Evolutionary conservation across 495 filamentous ascomycete species (phyloP), one percentile per base, ranked within the genome.

Genomic region (Penicillium psychrofluorescens): DNA sequence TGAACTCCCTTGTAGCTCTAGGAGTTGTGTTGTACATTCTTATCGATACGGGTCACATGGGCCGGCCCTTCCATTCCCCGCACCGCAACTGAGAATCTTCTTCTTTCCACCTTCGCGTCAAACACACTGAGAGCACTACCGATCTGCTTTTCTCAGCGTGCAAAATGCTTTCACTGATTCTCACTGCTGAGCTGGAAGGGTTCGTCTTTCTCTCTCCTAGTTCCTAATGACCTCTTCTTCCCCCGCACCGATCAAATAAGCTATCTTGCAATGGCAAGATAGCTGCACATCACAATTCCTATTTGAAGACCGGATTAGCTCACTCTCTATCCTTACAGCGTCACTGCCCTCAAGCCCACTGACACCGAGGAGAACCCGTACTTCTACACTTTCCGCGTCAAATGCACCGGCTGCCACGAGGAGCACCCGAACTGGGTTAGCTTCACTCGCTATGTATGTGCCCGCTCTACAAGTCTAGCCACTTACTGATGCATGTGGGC

Each of bases 311-410:
- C 22, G 2, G 4, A 44, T 12, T 28, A 11, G 41, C 56, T 52
- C 29, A 55, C 29, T 40, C 31, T n/a, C 35, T 28, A 22, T 22
- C 4, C 5, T 31, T 36, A 37, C 52, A 97, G 94, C 8, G 88
- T 99, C 13, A 95, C 90, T 40, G 81, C 88, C 48, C 82, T 99
- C 41, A 81, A 79, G 42, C 94, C 92, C 1, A 70, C 83, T 47
- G 92, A 99, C 63, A 86, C 83, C 2, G 67, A 75, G 39, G 85
- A 85, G 6, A 78, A 74, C 42, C 88, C 88, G 0, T 97, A 95
- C 68, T 92, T 79, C 71, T 99, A 94, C 71, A 95, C 85, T 38
- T 96, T 99, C 78, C 88, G 84, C 56, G 91, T 99, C 35, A 85
- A 95, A 71, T 99, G 92, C 64, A 95, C 85, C 9, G 95, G 90